Percentiles rank a stretch among this genome's conserved stretches.
These are phyloP conservation scores for Xerocomus amazonicus DNA, from an alignment of 1,284 basidiomycete genomes.

Conservation along the genomic window DNA sequence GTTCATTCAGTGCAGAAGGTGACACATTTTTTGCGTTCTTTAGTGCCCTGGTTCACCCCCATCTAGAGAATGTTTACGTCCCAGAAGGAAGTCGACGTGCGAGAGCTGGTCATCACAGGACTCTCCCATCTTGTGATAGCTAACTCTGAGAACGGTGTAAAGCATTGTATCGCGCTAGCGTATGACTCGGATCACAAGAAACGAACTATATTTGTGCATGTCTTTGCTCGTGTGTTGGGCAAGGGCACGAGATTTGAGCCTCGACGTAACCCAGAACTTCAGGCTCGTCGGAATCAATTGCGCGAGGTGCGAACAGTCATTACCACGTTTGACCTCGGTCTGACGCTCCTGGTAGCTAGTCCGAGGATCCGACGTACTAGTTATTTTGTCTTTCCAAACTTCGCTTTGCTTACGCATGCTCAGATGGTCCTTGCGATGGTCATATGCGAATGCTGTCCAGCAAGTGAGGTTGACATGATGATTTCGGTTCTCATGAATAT, in stretches of 20 bases:
- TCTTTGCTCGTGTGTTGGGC: constrained; percentile 83
- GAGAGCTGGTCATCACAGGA: constrained; percentile 72
- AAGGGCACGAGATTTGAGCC: constrained; percentile 74
- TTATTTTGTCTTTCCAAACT: not conserved
- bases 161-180: constrained; percentile 80
- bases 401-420: constrained; percentile 12
- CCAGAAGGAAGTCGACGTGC: constrained; percentile 57
- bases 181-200: constrained; percentile 75
- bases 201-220: constrained; percentile 80
- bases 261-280: constrained; percentile 50
- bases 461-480: constrained; percentile 76
- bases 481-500: constrained; percentile 84
- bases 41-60: constrained; percentile 4
- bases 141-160: constrained; percentile 87
- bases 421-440: constrained; percentile 79
- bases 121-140: constrained; percentile 79
- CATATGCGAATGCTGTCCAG: constrained; percentile 81
- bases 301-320: constrained; percentile 53
- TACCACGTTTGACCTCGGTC: not conserved
- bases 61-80: constrained; percentile 44
- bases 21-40: constrained; percentile 6
- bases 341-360: constrained; percentile 50
- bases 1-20: constrained; percentile 51
- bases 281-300: constrained; percentile 54
- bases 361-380: constrained; percentile 62